Evolutionary conservation across 805 yeast species (phyloP).

Genomic region (Yamadazyma sp.): DNA sequence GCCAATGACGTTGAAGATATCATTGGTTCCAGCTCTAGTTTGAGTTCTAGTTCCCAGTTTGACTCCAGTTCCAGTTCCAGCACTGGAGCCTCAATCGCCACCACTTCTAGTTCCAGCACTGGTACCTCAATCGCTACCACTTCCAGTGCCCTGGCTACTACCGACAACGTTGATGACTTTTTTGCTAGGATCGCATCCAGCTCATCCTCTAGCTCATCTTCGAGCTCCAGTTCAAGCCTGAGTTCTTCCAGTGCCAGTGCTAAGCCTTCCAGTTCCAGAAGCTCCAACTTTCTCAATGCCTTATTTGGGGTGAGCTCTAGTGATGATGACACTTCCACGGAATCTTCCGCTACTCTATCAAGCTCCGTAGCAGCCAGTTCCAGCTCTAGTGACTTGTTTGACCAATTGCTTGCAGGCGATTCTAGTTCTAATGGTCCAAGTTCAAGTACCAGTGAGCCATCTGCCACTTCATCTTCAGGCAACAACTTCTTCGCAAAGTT

Average conservation of each 20-base stretch:
- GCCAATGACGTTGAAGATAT: constrained; percentile 11
- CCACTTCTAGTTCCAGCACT: constrained; percentile 13
- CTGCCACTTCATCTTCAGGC: constrained; percentile 10
- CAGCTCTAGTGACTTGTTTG: constrained; percentile 2
- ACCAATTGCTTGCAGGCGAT: neutral
- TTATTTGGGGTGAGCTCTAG: constrained; percentile 8
- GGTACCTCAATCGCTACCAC: constrained; percentile 12
- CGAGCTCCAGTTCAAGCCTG: constrained; percentile 15
- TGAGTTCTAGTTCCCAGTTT: constrained; percentile 12
- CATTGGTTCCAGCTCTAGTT: constrained; percentile 11
- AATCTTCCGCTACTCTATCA: neutral
- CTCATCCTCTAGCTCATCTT: constrained; percentile 4
- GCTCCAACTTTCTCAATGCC: constrained; percentile 5
- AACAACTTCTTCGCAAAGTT: constrained; percentile 3
- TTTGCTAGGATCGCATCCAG: constrained; percentile 9
- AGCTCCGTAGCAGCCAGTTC: constrained; percentile 2
- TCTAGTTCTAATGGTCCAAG: constrained; percentile 6
- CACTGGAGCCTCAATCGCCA: constrained; percentile 16
- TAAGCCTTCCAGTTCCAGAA: neutral
- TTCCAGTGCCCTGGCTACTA: constrained; percentile 3
- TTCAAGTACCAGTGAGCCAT: constrained; percentile 3
- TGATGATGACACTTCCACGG: constrained; percentile 3
- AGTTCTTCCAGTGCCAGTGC: constrained; percentile 4
- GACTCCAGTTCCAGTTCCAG: constrained; percentile 15
- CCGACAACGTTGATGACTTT: constrained; percentile 9